A percentile compares a stretch with the other conserved stretches of the same genome.
phyloP scores from a whole-genome alignment of 345 rosid species.

The Tarenaya hassleriana region DNA sequence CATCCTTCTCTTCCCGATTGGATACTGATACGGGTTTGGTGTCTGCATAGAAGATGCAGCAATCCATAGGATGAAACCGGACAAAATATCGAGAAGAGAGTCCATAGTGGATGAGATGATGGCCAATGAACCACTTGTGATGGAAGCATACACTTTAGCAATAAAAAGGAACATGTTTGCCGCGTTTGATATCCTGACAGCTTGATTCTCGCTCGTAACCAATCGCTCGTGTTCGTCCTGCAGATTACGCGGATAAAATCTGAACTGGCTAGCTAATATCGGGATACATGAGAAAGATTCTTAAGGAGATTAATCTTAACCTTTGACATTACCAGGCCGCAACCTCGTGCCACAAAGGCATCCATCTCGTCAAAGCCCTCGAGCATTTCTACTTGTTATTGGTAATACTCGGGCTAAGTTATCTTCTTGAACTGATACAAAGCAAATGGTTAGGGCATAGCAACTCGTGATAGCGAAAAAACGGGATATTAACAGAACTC shows the following conservation, averaged over 20 bases:
- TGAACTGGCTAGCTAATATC: constrained; percentile 2
- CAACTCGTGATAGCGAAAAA: no score
- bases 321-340: constrained; percentile 64
- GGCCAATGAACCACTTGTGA: constrained; percentile 71
- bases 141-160: constrained; percentile 77
- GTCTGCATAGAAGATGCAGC: constrained; percentile 86
- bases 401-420: constrained; percentile 68
- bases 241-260: constrained; percentile 18
- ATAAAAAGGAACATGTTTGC: constrained; percentile 75
- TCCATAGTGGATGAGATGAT: constrained; percentile 78
- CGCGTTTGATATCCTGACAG: constrained; percentile 61
- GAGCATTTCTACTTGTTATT: constrained; percentile 77
- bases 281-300: no score
- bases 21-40: constrained; percentile 70
- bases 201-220: constrained; percentile 68
- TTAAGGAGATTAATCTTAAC: constrained; percentile 20
- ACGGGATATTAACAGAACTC: no score
- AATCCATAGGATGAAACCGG: constrained; percentile 87
- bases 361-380: constrained; percentile 82
- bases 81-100: constrained; percentile 77
- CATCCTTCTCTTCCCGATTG: constrained; percentile 82
- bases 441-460: no score
- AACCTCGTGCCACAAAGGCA: constrained; percentile 68
- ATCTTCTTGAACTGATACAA: constrained; percentile 57
- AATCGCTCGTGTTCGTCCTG: constrained; percentile 67